Evolutionary conservation across 2,329 filamentous ascomycete genomes (phyloP).

Genomic region (Botryosphaeria agaves): DNA sequence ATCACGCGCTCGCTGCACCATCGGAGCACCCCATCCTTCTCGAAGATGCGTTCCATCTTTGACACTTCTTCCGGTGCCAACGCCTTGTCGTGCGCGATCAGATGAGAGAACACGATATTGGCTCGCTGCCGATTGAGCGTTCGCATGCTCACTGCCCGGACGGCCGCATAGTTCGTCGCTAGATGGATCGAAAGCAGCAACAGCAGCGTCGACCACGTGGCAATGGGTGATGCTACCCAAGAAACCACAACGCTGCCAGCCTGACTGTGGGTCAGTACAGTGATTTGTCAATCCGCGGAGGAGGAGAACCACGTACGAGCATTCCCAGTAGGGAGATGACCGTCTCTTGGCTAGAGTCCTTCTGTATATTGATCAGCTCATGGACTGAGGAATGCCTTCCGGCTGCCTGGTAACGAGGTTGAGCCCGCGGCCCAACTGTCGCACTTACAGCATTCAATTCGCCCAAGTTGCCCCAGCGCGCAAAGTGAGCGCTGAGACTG

Average conservation of each 20-base stretch:
- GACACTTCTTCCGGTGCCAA: conserved; percentile 51
- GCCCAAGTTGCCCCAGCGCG: conserved; percentile 67
- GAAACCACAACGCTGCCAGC: conserved; percentile 69
- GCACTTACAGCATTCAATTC: conserved; percentile 65
- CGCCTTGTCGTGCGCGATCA: conserved; percentile 27
- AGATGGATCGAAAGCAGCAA: conserved; percentile 60
- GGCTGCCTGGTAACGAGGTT: not conserved
- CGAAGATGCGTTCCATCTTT: conserved; percentile 38
- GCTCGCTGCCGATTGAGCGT: conserved; percentile 77
- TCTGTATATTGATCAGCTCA: conserved; percentile 19
- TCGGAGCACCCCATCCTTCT: conserved; percentile 47
- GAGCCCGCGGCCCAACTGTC: conserved; percentile 1
- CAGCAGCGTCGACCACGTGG: conserved; percentile 60
- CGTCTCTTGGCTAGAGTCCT: conserved; percentile 92
- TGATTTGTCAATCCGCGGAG: conserved; percentile 7
- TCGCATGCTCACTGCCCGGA: conserved; percentile 66
- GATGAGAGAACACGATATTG: conserved; percentile 52
- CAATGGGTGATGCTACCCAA: conserved; percentile 47
- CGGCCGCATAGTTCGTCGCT: conserved; percentile 70
- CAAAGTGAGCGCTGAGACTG: conserved; percentile 82
- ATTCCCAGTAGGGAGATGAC: conserved; percentile 80
- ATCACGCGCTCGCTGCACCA: conserved; percentile 27
- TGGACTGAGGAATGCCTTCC: not conserved
- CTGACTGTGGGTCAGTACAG: conserved; percentile 12
- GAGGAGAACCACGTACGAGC: conserved; percentile 32